Evolutionary conservation across 306 rosid species (phyloP).

Genomic region (Quercus parvula): DNA sequence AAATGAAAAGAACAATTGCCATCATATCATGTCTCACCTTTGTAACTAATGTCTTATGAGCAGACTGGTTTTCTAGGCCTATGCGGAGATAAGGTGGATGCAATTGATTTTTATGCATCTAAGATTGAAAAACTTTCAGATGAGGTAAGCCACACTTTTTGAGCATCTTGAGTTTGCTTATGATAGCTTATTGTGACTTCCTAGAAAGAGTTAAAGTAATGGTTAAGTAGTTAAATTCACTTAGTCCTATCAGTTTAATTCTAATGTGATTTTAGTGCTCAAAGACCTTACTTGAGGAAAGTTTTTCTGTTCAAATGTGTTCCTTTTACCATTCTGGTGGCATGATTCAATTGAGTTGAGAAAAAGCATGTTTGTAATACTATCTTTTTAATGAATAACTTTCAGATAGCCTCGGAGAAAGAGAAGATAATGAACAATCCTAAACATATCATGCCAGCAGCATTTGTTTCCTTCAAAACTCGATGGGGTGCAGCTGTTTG

Average conservation of each 20-base stretch:
- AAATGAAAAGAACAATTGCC: neutral
- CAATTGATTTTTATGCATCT: slow-evolving; percentile 60
- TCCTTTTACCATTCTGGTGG: slow-evolving; percentile 4
- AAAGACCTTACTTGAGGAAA: neutral
- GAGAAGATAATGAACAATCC: slow-evolving; percentile 48
- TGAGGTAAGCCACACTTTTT: slow-evolving; percentile 51
- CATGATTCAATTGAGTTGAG: slow-evolving; percentile 7
- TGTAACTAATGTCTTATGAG: slow-evolving; percentile 26
- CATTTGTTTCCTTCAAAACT: slow-evolving; percentile 88
- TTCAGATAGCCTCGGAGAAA: slow-evolving; percentile 71
- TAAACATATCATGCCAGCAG: slow-evolving; percentile 74
- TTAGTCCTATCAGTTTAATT: too few relatives aligned
- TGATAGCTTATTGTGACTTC: neutral
- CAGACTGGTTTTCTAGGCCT: slow-evolving; percentile 97
- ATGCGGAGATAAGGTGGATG: slow-evolving; percentile 70
- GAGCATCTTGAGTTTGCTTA: slow-evolving; percentile 1
- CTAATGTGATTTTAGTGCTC: neutral
- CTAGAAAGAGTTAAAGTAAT: neutral
- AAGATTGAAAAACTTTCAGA: slow-evolving; percentile 51
- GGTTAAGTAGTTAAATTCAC: too few relatives aligned
- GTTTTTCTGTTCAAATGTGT: slow-evolving; percentile 3
- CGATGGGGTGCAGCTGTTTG: slow-evolving; percentile 98
- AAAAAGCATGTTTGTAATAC: neutral
- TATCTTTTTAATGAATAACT: slow-evolving; percentile 9
- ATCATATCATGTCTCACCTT: neutral